Evolutionary conservation across 2,329 filamentous ascomycete genomes (phyloP).

Genomic region (Fusarium anthophilum): DNA sequence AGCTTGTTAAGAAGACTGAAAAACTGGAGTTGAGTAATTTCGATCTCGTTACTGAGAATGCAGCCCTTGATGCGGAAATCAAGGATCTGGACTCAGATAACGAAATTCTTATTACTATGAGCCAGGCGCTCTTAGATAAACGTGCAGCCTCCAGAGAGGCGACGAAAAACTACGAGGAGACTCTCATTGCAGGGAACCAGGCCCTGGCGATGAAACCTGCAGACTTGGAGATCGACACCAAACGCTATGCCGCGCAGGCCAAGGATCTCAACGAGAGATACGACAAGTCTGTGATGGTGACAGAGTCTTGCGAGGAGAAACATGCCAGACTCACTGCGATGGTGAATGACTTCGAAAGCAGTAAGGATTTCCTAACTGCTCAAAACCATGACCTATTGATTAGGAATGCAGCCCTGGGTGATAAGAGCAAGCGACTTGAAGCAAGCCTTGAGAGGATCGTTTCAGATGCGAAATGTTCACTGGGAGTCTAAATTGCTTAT

Average conservation of each 20-base stretch:
- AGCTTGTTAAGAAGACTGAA: background rate
- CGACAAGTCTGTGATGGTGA: accelerated
- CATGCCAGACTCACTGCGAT: too few species aligned
- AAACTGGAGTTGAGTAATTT: background rate
- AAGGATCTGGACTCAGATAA: background rate
- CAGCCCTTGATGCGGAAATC: background rate
- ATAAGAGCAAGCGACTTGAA: background rate
- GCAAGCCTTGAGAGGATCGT: background rate
- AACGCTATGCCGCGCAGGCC: background rate
- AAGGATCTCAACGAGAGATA: background rate
- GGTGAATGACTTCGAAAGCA: background rate
- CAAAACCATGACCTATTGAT: too few species aligned
- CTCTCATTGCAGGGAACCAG: background rate
- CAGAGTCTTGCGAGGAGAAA: too few species aligned
- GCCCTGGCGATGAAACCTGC: too few species aligned
- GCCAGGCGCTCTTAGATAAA: background rate
- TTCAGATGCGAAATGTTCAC: background rate
- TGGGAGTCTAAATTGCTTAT: background rate
- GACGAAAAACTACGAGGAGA: accelerated
- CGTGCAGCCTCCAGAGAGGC: background rate
- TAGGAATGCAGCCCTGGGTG: background rate
- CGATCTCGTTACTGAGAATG: background rate
- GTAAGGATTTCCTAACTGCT: background rate
- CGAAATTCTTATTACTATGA: background rate
- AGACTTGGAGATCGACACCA: accelerated